These are phyloP conservation scores for Astraeus odoratus DNA, from an alignment of 768 basidiomycete species.

Conservation along the genomic window DNA sequence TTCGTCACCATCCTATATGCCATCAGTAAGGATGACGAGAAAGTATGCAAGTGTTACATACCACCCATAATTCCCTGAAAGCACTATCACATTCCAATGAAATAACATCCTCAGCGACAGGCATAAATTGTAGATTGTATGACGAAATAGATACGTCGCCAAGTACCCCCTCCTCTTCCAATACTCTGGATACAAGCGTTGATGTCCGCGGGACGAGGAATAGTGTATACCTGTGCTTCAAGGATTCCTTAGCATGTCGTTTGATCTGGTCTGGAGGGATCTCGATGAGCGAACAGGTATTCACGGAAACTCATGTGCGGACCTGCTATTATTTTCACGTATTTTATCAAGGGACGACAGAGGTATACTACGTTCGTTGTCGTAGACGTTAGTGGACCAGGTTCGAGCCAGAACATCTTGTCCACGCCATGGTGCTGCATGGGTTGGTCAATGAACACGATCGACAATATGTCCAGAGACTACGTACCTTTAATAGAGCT, in stretches of 20 bases:
- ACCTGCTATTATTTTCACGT: constrained; percentile 91
- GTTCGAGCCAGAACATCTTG: constrained; percentile 99
- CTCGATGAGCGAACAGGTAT: constrained; percentile 16
- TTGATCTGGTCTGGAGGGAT: constrained; percentile 79
- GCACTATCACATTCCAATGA: constrained; percentile 83
- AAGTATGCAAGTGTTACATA: constrained; percentile 33
- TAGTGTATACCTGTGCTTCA: constrained; percentile 79
- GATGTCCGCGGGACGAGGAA: constrained; percentile 86
- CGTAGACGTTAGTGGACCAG: constrained; percentile 73
- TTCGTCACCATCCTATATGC: constrained; percentile 81
- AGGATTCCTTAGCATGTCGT: constrained; percentile 59
- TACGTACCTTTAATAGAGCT: constrained; percentile 74
- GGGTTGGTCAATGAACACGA: constrained; percentile 4
- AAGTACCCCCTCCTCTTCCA: constrained; percentile 96
- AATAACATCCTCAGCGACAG: constrained; percentile 86
- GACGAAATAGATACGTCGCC: constrained; percentile 87
- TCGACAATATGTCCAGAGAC: background rate
- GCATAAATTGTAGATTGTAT: constrained; percentile 91
- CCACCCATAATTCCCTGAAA: constrained; percentile 88
- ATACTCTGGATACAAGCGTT: constrained; percentile 72
- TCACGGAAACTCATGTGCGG: constrained; percentile 14
- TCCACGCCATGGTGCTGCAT: constrained; percentile 94
- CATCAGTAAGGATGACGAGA: background rate
- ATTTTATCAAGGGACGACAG: constrained; percentile 78
- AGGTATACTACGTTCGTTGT: constrained; percentile 92